Evolutionary conservation across 1,284 basidiomycete species (phyloP), one percentile per base, ranked within the genome.

Genomic region (Albatrellus sp.): DNA sequence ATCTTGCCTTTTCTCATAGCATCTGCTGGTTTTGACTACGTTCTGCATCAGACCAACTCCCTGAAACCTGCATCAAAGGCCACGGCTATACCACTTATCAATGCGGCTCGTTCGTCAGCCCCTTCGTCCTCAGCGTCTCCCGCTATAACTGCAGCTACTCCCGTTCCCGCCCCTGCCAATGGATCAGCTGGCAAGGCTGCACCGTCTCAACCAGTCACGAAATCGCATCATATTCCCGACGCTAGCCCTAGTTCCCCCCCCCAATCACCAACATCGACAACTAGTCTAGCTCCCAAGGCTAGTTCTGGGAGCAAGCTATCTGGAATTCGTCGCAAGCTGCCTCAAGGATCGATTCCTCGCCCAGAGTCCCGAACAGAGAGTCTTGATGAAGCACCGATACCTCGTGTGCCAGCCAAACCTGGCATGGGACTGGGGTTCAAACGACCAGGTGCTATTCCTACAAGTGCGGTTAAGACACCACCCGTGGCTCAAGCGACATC

Each of bases 31-130:
- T 90, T 79, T 59, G 89, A 93, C 52, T 79, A 77, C 54, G 83
- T 98, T 40, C 70, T 96, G 67, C 83, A 89, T 40, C 83, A 92
- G 61, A 86, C 91, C 2, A 80, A 74, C 48, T 77, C 79, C 1
- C 70, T 98, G 49, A 98, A 98, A 61, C 84, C 94, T 13, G 96
- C 96, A 0, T 96, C 93, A 10, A 80, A 83, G 48, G 70, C 78
- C 33, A 85, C 85, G 12, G 90, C 92, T 3, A 64, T 88, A 7
- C 92, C 93, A 3, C 68, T 98, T 20, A 89, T 98, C 48, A 89
- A 97, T 57, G 77, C 80, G 14, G 77, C 82, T 30, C 73, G 77
- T 30, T 68, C 72, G 13, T 43, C 56, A 2, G 54, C 62, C 0
- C 50, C 58, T 13, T 19, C 20, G 9, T 43, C 57, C 2, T 41